Evolutionary conservation across 2,329 filamentous ascomycete genomes (phyloP), one percentile per base, ranked within the genome.

Genomic region (Diaporthe ampelina): DNA sequence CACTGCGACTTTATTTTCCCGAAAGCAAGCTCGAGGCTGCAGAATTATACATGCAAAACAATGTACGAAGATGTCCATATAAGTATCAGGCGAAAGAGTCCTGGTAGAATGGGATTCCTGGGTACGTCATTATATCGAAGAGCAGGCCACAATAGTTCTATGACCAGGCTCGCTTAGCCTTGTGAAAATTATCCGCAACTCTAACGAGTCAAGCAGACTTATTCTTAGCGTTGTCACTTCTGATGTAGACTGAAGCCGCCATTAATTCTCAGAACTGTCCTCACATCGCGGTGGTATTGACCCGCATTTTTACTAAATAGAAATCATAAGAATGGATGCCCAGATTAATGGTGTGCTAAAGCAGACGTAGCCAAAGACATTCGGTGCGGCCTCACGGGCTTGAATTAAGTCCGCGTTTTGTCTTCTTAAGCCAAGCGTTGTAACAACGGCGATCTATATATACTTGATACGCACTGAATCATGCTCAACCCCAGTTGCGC

Each of bases 381-480:
- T 19, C 4, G 13, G 21, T n/a, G 13, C 10, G 29, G 21, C 15
- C 15, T 26, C 5, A 21, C 32, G 48, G 48, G n/a, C 29, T 68
- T 32, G 4, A 68, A 54, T 54, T 26, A 54, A 54, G 13, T 45
- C 63, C 63, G 48, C 37, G 10, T 40, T 7, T 43, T 40, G 63
- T 67, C 29, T 37, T 45, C 48, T 32, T 35, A 35, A n/a, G 48
- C 63, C 48, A 54, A 68, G 63, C 45, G 11, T 67, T 67, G 21
- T 52, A 24, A 10, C 29, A n/a, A 54, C n/a, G 48, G 40, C 15
- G 48, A 54, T 54, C 63, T 68, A 68, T 68, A 54, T 68, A 40
- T 68, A 54, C 63, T 11, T 68, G 48, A 68, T n/a, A 68, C 63
- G 8, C 21, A 48, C 45, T 68, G 63, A 68, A 54, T 68, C 63